These are phyloP conservation scores for Obelidium mucronatum DNA, from an alignment of 192 early-diverging fungal genomes.

Conservation along the genomic window DNA sequence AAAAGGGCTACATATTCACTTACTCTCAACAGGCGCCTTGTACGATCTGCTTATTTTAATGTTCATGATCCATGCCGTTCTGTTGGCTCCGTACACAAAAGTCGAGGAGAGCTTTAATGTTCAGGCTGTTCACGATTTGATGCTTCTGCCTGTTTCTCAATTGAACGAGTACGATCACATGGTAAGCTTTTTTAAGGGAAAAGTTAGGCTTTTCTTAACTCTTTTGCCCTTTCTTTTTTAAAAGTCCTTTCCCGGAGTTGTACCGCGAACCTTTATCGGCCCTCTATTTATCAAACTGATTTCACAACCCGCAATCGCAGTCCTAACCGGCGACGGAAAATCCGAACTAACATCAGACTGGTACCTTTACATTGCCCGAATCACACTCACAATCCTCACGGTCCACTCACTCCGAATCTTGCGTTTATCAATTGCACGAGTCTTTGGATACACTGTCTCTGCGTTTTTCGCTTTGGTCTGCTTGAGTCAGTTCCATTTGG, in stretches of 20 bases:
- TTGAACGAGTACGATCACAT: constrained; percentile 79
- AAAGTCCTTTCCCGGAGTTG: constrained; percentile 85
- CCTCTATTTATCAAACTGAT: constrained; percentile 67
- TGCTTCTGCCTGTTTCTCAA: constrained; percentile 51
- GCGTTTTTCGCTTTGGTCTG: constrained; percentile 61
- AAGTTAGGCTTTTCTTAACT: neutral
- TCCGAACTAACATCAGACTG: neutral
- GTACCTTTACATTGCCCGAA: constrained; percentile 27
- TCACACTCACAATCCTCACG: constrained; percentile 10
- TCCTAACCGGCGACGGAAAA: constrained; percentile 13
- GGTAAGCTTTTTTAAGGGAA: constrained; percentile 39
- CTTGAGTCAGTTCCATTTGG: constrained; percentile 82
- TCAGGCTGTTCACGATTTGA: constrained; percentile 91
- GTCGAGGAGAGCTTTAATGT: constrained; percentile 97
- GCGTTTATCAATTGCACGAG: constrained; percentile 52
- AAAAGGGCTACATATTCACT: no score
- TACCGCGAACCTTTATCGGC: constrained; percentile 92
- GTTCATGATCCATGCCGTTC: constrained; percentile 8
- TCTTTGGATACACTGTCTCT: constrained; percentile 66
- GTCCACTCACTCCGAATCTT: constrained; percentile 58
- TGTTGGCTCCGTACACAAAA: constrained; percentile 80
- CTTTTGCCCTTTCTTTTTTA: no score
- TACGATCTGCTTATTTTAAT: constrained; percentile 13
- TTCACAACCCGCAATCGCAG: constrained; percentile 6
- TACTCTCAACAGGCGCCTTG: neutral